Evolutionary conservation across 2,329 filamentous ascomycete species (phyloP).

Genomic region (Hymenoscyphus scutula): DNA sequence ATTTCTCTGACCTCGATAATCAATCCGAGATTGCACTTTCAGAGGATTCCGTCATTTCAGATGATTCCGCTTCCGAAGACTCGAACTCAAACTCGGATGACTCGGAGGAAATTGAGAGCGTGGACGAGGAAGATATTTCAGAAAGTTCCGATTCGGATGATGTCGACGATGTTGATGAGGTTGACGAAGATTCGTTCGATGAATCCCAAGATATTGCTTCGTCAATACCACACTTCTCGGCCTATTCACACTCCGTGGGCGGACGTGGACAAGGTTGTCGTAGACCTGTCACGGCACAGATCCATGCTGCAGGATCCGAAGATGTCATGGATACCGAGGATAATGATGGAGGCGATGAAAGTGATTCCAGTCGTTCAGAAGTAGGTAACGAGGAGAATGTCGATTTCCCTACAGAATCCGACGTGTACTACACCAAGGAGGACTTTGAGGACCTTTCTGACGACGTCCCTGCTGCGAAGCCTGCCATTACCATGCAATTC

Average conservation of each 20-base stretch:
- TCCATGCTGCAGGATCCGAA: neutral
- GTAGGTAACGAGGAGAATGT: slow-evolving; percentile 27
- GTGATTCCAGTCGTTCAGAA: slow-evolving; percentile 29
- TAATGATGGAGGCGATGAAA: slow-evolving; percentile 21
- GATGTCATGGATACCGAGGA: slow-evolving; percentile 4
- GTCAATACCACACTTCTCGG: neutral
- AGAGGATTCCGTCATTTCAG: slow-evolving; percentile 7
- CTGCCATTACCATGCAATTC: no score
- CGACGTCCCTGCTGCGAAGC: no score
- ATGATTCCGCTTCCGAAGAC: neutral
- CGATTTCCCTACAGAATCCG: slow-evolving; percentile 24
- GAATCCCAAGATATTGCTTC: slow-evolving; percentile 8
- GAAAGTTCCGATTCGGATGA: slow-evolving; percentile 12
- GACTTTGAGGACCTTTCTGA: no score
- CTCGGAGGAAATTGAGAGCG: slow-evolving; percentile 15
- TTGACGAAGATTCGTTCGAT: slow-evolving; percentile 8
- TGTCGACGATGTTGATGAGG: slow-evolving; percentile 9
- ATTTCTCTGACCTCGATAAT: slow-evolving; percentile 21
- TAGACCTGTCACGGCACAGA: neutral
- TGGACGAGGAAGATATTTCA: slow-evolving; percentile 15
- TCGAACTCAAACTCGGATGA: slow-evolving; percentile 6
- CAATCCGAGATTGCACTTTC: slow-evolving; percentile 5
- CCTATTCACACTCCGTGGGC: neutral
- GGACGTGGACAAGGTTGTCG: neutral
- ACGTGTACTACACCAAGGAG: neutral